Percentiles rank a stretch among this genome's conserved stretches.
These are phyloP conservation scores for Tolypocladium ophioglossoides DNA, from an alignment of 2,329 filamentous ascomycete genomes.

Conservation along the genomic window DNA sequence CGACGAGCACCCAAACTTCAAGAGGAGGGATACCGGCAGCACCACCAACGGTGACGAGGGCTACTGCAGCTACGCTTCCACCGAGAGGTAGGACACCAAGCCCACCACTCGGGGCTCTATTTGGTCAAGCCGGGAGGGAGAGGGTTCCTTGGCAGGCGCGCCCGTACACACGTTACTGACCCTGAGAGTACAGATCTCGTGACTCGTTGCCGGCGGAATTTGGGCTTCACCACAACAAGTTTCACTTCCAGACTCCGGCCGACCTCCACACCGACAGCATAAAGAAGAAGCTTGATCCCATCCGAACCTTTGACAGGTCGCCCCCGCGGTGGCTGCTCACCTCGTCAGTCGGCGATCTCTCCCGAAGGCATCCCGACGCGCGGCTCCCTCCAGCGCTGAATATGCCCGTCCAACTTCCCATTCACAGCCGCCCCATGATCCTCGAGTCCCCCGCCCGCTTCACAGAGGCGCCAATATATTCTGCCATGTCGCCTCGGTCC, in stretches of 20 bases:
- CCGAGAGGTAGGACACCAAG: constrained; percentile 20
- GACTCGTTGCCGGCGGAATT: constrained; percentile 30
- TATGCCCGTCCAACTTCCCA: constrained; percentile 35
- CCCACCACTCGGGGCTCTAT: not conserved
- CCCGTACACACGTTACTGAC: not conserved
- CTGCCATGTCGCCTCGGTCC: constrained; percentile 35
- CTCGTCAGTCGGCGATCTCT: constrained; percentile 28
- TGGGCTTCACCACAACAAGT: constrained; percentile 39
- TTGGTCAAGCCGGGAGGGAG: not conserved
- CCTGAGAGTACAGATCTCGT: constrained; percentile 22
- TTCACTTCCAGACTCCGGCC: constrained; percentile 34
- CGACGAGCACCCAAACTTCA: constrained; percentile 23
- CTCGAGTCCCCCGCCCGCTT: constrained; percentile 35
- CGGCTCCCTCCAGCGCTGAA: constrained; percentile 27
- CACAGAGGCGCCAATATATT: constrained; percentile 35
- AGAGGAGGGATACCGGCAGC: constrained; percentile 18
- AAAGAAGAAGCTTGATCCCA: constrained; percentile 44
- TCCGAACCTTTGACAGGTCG: constrained; percentile 33
- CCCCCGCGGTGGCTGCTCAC: constrained; percentile 34
- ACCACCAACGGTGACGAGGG: constrained; percentile 28
- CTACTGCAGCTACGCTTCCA: constrained; percentile 31
- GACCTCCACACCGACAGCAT: constrained; percentile 39
- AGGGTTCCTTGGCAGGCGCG: not conserved
- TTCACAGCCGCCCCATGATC: constrained; percentile 20
- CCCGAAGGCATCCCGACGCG: constrained; percentile 26